These are phyloP conservation scores for Haplographium delicatum DNA, from an alignment of 495 filamentous ascomycete genomes.

Conservation along the genomic window DNA sequence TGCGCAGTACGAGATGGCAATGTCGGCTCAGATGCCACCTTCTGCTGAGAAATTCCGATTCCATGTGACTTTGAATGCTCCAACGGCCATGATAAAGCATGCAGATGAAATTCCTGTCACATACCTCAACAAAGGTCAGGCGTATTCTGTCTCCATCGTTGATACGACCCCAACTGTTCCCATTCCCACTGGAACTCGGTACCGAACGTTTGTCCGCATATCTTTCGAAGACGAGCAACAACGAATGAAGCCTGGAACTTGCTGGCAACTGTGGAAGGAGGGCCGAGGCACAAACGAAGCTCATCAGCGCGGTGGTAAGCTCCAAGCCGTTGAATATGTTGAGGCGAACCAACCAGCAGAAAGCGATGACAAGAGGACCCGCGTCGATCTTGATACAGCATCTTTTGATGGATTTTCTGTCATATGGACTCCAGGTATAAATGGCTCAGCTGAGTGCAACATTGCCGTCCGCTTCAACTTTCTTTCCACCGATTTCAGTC, in stretches of 20 bases:
- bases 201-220: constrained; percentile 82
- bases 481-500: constrained; percentile 95
- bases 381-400: constrained; percentile 71
- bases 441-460: constrained; percentile 61
- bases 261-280: constrained; percentile 97
- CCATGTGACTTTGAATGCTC: constrained; percentile 82
- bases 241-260: constrained; percentile 69
- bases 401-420: constrained; percentile 93
- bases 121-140: constrained; percentile 96
- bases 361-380: constrained; percentile 64
- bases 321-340: constrained; percentile 91
- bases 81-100: constrained; percentile 93
- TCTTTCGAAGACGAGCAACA: constrained; percentile 95
- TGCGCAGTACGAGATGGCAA: constrained; percentile 36
- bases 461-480: constrained; percentile 96
- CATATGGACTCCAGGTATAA: constrained; percentile 69
- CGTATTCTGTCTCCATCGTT: constrained; percentile 73
- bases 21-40: constrained; percentile 33
- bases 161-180: constrained; percentile 56
- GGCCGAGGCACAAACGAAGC: constrained; percentile 84
- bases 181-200: constrained; percentile 48
- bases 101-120: constrained; percentile 85
- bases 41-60: constrained; percentile 75
- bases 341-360: constrained; percentile 67
- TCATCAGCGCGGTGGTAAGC: constrained; percentile 77